Conservation (phyloP, 495 filamentous ascomycete genomes). For the Daldinia vernicosa region DNA sequence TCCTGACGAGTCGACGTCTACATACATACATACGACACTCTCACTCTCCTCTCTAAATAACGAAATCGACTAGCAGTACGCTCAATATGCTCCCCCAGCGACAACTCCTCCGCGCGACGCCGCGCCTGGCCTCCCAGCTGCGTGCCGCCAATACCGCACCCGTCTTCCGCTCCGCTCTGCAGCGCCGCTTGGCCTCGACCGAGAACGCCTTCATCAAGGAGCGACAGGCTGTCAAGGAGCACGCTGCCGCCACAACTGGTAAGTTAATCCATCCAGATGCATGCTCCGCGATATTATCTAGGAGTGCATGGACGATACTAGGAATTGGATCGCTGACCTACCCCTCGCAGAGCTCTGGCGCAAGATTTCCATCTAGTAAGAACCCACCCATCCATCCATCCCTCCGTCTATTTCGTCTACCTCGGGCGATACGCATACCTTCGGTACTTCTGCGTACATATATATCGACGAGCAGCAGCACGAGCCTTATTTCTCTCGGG, state of each 20-base stretch:
- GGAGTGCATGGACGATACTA: background rate
- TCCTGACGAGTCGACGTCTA: constrained; percentile 2
- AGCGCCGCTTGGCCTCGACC: constrained; percentile 76
- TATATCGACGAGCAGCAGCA: background rate
- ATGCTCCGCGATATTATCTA: background rate
- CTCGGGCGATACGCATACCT: background rate
- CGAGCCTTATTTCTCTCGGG: too few species aligned
- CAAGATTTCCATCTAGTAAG: constrained; percentile 93
- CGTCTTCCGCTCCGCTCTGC: constrained; percentile 65
- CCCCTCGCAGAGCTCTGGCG: constrained; percentile 80
- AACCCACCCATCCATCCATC: constrained; percentile 7
- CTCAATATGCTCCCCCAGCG: constrained; percentile 70
- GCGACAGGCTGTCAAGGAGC: constrained; percentile 82
- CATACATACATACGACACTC: constrained; percentile 22
- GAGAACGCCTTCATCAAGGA: constrained; percentile 92
- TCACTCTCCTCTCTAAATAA: constrained; percentile 42
- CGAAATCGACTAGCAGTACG: too few species aligned
- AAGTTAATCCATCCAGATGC: constrained; percentile 45
- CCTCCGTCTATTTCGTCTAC: constrained; percentile 1
- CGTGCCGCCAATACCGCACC: constrained; percentile 51
- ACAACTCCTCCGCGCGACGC: constrained; percentile 65
- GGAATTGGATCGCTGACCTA: constrained; percentile 17
- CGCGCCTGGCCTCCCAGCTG: constrained; percentile 65
- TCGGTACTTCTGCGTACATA: background rate
- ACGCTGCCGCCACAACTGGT: constrained; percentile 84